A percentile compares a stretch with the other conserved stretches of the same genome.
phyloP scores from a whole-genome alignment of 2,329 filamentous ascomycete species.

The Botrytis elliptica region DNA sequence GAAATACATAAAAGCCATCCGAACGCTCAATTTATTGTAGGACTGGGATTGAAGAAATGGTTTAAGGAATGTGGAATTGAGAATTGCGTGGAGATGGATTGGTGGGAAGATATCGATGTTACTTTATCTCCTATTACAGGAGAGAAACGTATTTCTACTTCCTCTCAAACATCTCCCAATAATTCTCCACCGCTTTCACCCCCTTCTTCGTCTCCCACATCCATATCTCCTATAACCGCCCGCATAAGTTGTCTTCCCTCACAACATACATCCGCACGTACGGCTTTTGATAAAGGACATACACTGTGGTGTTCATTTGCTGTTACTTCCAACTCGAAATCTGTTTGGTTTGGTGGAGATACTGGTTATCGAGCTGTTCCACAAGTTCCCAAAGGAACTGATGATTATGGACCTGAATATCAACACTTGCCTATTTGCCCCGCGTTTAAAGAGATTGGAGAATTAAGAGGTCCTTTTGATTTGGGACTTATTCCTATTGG shows the following conservation, averaged over 20 bases:
- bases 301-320: slow-evolving; percentile 92
- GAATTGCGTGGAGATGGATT: slow-evolving; percentile 86
- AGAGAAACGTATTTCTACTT: slow-evolving; percentile 33
- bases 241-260: slow-evolving; percentile 76
- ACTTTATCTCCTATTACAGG: slow-evolving; percentile 50
- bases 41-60: slow-evolving; percentile 79
- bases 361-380: slow-evolving; percentile 86
- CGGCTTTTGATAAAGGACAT: slow-evolving; percentile 61
- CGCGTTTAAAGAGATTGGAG: slow-evolving; percentile 81
- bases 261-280: slow-evolving; percentile 76
- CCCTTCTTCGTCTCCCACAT: slow-evolving; percentile 14
- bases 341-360: slow-evolving; percentile 87
- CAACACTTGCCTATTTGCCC: slow-evolving; percentile 71
- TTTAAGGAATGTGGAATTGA: slow-evolving; percentile 68
- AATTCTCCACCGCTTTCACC: slow-evolving; percentile 30
- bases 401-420: slow-evolving; percentile 71
- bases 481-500: slow-evolving; percentile 92
- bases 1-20: slow-evolving; percentile 71
- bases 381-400: slow-evolving; percentile 55
- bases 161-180: slow-evolving; percentile 35
- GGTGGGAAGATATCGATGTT: slow-evolving; percentile 87
- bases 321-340: slow-evolving; percentile 68
- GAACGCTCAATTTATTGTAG: slow-evolving; percentile 83
- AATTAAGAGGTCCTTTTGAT: slow-evolving; percentile 80
- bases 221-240: slow-evolving; percentile 58